A percentile compares a stretch with the other conserved stretches of the same genome.
phyloP scores from a whole-genome alignment of 495 filamentous ascomycete genomes.

The Talaromyces borbonicus region DNA sequence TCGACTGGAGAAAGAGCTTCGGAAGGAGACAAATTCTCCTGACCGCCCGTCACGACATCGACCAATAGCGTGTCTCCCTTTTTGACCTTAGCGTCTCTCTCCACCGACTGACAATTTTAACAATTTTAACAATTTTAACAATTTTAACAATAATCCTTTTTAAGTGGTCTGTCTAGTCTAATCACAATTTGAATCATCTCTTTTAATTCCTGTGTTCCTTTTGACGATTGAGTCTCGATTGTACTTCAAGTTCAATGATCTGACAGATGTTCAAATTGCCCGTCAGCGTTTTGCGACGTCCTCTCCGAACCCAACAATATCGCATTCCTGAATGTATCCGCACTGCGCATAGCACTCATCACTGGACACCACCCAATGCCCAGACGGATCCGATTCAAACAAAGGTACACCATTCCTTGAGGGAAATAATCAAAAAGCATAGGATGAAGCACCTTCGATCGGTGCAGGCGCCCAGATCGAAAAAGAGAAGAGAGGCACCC shows the following conservation, averaged over 20 bases:
- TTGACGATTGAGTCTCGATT: too few species aligned
- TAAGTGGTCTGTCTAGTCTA: too few species aligned
- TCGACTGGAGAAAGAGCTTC: background rate
- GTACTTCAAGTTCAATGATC: background rate
- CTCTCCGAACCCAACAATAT: background rate
- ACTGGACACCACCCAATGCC: background rate
- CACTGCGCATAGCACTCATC: background rate
- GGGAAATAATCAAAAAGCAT: background rate
- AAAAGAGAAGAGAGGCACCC: background rate
- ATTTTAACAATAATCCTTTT: background rate
- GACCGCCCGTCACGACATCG: background rate
- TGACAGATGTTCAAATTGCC: background rate
- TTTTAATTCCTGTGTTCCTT: too few species aligned
- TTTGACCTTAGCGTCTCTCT: background rate
- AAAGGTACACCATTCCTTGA: background rate
- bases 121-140: background rate
- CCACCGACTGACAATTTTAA: slow-evolving; percentile 1
- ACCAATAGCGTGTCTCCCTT: slow-evolving; percentile 4
- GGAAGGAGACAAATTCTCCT: slow-evolving; percentile 8
- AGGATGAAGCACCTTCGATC: slow-evolving; percentile 3
- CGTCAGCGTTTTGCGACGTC: background rate
- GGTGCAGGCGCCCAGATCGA: background rate
- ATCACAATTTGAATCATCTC: too few species aligned
- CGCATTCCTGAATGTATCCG: background rate
- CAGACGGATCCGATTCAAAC: background rate